Base-by-base conservation (phyloP, 352 stramenopile genomes). In the Phytophthora sp. region DNA sequence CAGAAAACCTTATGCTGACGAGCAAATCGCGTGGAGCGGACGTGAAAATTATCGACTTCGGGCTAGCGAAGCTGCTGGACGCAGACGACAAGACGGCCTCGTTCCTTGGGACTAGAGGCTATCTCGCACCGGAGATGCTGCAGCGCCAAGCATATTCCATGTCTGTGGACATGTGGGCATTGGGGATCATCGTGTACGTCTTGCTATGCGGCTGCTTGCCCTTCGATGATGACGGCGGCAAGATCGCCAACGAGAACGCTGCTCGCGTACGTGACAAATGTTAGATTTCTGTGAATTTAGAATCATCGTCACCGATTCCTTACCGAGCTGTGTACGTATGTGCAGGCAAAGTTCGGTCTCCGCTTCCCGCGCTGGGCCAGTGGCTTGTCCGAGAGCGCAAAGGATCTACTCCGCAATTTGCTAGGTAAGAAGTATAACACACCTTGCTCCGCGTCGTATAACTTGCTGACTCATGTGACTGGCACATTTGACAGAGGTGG, bases 11-110 rank as follows among this genome's bases (percentile, higher is more conserved):
- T 27, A 91, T 96, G 77, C 66, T 96, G 38, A 94, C 87, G 27
- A 90, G 76, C 59, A 91, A 93, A 63, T 84, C 83, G n/a, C 77
- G 77, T 8, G 80, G 83, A 24, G 82, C 90, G 13, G 74, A 90
- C 33, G 83, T 99, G 11, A 99, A 99, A 78, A 99, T 99, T 59
- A 99, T 99, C 64, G 98, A 99, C 76, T 99, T 99, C 86, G 98
- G 98, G 3, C 77, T 99, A 7, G 94, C 91, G 1, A 99, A 99
- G 79, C 72, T 98, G 41, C 73, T 98, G 39, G 79, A 94, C 20
- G 82, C 89, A 23, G 76, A 96, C 31, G 82, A 88, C 62, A 93
- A 87, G 45, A 94, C 88, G 1, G 77, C 82, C 16, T 95, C 88
- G 42, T 96, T 96, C 49, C 61, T 96, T 0, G 88, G 88, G 62